Evolutionary conservation across 2,329 filamentous ascomycete species (phyloP).

Genomic region (Ceratocystis smalleyi): DNA sequence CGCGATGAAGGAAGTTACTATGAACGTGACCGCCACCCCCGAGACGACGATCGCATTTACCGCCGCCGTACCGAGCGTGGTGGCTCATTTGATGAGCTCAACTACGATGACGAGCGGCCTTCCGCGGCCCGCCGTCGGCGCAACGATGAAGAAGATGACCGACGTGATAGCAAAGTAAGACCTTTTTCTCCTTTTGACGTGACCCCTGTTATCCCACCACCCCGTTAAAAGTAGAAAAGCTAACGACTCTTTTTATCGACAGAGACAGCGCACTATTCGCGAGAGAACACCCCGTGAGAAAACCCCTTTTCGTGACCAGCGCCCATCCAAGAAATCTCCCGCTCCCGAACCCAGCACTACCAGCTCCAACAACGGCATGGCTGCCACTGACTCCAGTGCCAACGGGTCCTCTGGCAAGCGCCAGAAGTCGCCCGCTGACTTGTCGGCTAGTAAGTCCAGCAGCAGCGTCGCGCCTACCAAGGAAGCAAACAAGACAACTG

Average conservation of each 20-base stretch:
- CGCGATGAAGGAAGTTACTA: slow-evolving; percentile 51
- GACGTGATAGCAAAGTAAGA: slow-evolving; percentile 50
- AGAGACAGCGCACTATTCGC: slow-evolving; percentile 31
- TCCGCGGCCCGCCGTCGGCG: slow-evolving; percentile 50
- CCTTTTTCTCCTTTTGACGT: slow-evolving; percentile 14
- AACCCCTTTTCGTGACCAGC: slow-evolving; percentile 41
- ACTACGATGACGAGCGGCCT: slow-evolving; percentile 67
- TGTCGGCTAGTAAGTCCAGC: background rate
- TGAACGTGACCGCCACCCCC: slow-evolving; percentile 71
- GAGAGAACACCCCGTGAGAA: slow-evolving; percentile 36
- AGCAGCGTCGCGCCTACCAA: background rate
- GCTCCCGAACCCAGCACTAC: background rate
- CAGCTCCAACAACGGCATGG: slow-evolving; percentile 26
- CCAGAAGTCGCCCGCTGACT: slow-evolving; percentile 10
- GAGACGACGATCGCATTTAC: slow-evolving; percentile 78
- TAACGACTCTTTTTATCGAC: slow-evolving; percentile 12
- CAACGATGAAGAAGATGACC: slow-evolving; percentile 61
- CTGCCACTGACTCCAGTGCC: slow-evolving; percentile 30
- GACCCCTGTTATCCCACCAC: background rate
- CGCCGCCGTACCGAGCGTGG: slow-evolving; percentile 63
- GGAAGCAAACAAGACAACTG: background rate
- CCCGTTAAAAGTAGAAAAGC: background rate
- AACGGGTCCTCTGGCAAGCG: slow-evolving; percentile 13
- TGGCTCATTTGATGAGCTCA: slow-evolving; percentile 70
- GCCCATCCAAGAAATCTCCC: slow-evolving; percentile 27